These are phyloP conservation scores for Exophiala dermatitidis DNA, from an alignment of 2,329 filamentous ascomycete species.

Conservation along the genomic window DNA sequence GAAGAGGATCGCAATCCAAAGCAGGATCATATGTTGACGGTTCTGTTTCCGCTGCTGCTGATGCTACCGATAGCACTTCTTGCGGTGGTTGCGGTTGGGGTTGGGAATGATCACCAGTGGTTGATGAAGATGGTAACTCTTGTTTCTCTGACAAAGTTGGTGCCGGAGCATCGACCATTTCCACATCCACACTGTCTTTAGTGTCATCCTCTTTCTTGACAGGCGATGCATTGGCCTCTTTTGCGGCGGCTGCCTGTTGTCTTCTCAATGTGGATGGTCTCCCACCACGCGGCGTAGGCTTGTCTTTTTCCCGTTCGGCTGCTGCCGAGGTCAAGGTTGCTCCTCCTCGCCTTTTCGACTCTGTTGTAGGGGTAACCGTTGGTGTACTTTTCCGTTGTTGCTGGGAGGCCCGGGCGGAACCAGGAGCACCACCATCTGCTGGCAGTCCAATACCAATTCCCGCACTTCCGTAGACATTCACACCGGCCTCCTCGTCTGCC, in stretches of 20 bases:
- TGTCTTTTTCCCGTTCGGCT: conserved; percentile 20
- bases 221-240: conserved; percentile 1
- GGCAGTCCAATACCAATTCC: not conserved
- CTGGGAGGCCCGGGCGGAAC: conserved; percentile 15
- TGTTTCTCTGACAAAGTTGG: not conserved
- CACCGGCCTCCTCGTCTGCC: conserved; percentile 45
- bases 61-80: not conserved
- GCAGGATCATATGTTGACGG: conserved; percentile 29
- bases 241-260: conserved; percentile 9
- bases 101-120: not conserved
- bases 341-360: conserved; percentile 14
- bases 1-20: conserved; percentile 23
- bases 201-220: conserved; percentile 6
- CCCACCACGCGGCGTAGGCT: not conserved
- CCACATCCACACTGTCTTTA: conserved; percentile 6
- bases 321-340: conserved; percentile 26
- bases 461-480: conserved; percentile 25
- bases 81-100: not conserved
- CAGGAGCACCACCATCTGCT: conserved; percentile 2
- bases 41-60: not conserved
- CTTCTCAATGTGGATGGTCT: not conserved
- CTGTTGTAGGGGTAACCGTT: conserved; percentile 5
- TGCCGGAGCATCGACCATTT: conserved; percentile 16
- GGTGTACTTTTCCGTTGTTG: conserved; percentile 5
- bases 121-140: conserved; percentile 1